Conservation (phyloP, 495 filamentous ascomycete species). For the Annulohypoxylon moriforme region DNA sequence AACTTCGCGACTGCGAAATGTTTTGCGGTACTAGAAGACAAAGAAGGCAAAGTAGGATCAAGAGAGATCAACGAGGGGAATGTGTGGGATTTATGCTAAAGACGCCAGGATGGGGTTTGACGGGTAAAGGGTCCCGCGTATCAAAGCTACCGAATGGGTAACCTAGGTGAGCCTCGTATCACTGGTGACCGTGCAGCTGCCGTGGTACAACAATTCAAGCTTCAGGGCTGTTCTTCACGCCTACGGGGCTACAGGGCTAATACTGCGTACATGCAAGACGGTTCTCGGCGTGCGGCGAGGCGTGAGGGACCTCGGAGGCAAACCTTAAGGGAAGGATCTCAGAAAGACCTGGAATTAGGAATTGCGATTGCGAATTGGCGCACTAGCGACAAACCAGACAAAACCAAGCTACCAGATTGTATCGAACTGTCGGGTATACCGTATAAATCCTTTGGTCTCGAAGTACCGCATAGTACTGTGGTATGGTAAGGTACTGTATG, state of each 20-base stretch:
- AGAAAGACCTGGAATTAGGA: not conserved
- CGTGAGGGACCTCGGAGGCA: constrained; percentile 10
- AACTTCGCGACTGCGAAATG: constrained; percentile 18
- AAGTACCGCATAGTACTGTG: constrained; percentile 20
- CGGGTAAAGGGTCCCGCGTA: constrained; percentile 29
- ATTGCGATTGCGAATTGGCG: constrained; percentile 4
- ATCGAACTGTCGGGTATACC: constrained; percentile 32
- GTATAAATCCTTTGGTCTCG: constrained; percentile 37
- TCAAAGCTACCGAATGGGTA: constrained; percentile 27
- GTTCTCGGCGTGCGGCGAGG: constrained; percentile 25
- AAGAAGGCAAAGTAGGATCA: constrained; percentile 27
- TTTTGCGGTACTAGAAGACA: constrained; percentile 25
- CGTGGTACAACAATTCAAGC: not conserved
- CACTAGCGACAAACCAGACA: constrained; percentile 29
- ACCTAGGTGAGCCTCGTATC: constrained; percentile 35
- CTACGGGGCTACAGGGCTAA: not conserved
- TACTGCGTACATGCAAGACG: not conserved
- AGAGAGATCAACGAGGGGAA: constrained; percentile 26
- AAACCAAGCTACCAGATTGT: not conserved
- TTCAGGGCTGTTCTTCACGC: too few relatives aligned
- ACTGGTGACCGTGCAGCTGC: constrained; percentile 7
- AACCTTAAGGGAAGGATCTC: constrained; percentile 12
- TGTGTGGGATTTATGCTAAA: constrained; percentile 42
- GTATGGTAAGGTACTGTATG: too few relatives aligned
- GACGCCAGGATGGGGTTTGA: constrained; percentile 21